Base-by-base conservation (phyloP, 139 green algal species). In the Spirogloea muscicola region DNA sequence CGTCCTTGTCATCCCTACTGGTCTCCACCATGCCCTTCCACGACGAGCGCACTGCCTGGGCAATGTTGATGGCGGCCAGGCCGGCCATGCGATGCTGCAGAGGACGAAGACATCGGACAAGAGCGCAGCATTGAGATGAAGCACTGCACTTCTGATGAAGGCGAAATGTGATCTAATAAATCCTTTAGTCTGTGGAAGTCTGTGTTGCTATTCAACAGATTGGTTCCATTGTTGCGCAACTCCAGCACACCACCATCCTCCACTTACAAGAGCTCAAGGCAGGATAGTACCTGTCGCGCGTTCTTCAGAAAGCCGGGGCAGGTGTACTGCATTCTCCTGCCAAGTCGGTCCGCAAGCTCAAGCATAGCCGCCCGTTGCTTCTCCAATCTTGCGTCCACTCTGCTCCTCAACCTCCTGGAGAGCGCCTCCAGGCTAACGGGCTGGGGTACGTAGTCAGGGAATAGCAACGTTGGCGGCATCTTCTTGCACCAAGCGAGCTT, bases 41-140 rank as follows among this genome's bases (percentile, higher is more conserved):
- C 6, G 55, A 25, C n/a, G 7, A 1, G 5, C 67, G 25, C 18
- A 68, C 67, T 29, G n/a, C 10, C 67, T 76, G 67, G 21, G 49
- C 21, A 29, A 76, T 66, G 25, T 76, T 49, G 1, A 76, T 25
- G n/a, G 49, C 67, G 16, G 67, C 67, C 25, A 76, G 40, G 16
- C 67, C 67, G 5, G 67, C 67, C 67, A 76, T 76, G 27, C 55
- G 67, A 21, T 76, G 31, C 67, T 76, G 67, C 31, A 61, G 29
- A 3, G 13, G 2, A 25, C 59, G 13, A 52, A 13, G 43, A 51
- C 10, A 51, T 51, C 10, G 10, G 43, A 25, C 43, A 51, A 13
- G 43, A 51, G 43, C 10, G 43, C 10, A n/a, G n/a, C n/a, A n/a
- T n/a, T n/a, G n/a, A n/a, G n/a, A n/a, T n/a, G n/a, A n/a, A n/a